Evolutionary conservation across 805 yeast genomes (phyloP).

Genomic region (Lipomyces starkeyi): DNA sequence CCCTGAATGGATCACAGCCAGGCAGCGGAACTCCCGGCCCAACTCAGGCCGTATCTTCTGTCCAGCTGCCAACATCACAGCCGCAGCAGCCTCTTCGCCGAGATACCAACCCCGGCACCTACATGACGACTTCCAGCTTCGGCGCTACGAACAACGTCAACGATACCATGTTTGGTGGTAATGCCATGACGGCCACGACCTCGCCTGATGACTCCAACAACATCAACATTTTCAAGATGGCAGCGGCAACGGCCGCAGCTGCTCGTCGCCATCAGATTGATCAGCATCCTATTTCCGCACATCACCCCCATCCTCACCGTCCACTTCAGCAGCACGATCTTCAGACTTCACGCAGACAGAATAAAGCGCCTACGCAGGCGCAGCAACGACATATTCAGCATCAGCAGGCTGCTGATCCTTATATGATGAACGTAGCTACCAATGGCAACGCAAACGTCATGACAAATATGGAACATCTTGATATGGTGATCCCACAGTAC

Average conservation of each 20-base stretch:
- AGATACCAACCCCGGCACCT: background rate
- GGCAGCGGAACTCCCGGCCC: conserved; percentile 5
- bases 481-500: conserved; percentile 25
- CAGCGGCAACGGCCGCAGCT: conserved; percentile 16
- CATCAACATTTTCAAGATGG: conserved; percentile 20
- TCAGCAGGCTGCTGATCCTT: conserved; percentile 26
- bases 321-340: conserved; percentile 12
- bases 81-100: background rate
- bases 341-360: conserved; percentile 15
- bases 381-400: conserved; percentile 30
- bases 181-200: conserved; percentile 11
- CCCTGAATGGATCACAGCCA: conserved; percentile 12
- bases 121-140: background rate
- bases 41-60: conserved; percentile 2
- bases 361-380: conserved; percentile 26
- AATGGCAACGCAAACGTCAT: conserved; percentile 8
- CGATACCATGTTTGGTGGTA: conserved; percentile 10
- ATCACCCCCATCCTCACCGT: conserved; percentile 9
- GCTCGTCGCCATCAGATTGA: conserved; percentile 6
- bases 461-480: conserved; percentile 9
- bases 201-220: conserved; percentile 15
- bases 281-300: background rate
- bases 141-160: background rate
- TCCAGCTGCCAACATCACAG: conserved; percentile 14
- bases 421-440: conserved; percentile 17